These are phyloP conservation scores for Euphrasia confusa DNA, from an alignment of 257 asterid species.

Conservation along the genomic window DNA sequence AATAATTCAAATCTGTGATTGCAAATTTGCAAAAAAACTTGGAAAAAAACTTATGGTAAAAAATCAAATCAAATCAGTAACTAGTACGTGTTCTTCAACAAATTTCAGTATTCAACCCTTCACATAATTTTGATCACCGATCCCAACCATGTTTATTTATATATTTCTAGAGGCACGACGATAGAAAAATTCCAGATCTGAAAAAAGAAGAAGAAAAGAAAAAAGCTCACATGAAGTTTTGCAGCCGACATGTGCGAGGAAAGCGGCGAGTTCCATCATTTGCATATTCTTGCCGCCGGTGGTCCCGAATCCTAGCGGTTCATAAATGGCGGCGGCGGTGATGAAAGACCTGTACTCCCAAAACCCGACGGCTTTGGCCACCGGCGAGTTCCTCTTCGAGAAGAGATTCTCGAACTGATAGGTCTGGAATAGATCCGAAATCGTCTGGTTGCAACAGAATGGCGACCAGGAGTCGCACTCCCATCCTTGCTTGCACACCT, in stretches of 20 bases:
- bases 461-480: constrained; percentile 54
- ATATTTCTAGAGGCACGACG: no score
- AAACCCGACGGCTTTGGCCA: constrained; percentile 72
- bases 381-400: constrained; percentile 73
- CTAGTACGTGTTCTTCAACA: neutral
- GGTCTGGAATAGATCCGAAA: constrained; percentile 63
- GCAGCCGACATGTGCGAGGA: constrained; percentile 86
- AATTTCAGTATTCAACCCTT: neutral
- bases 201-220: neutral
- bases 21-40: no score
- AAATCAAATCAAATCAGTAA: no score
- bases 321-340: constrained; percentile 52
- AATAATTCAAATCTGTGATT: no score
- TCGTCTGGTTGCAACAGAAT: constrained; percentile 72
- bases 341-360: constrained; percentile 85
- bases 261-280: constrained; percentile 82
- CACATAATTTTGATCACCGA: no score
- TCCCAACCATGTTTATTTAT: neutral
- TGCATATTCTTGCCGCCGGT: constrained; percentile 64
- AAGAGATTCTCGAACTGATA: constrained; percentile 84
- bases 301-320: constrained; percentile 89
- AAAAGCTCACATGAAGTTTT: constrained; percentile 69
- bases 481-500: constrained; percentile 75
- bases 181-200: neutral
- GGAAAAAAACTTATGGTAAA: no score